Evolutionary conservation across 345 rosid genomes (phyloP).

Genomic region (Populus nigra): DNA sequence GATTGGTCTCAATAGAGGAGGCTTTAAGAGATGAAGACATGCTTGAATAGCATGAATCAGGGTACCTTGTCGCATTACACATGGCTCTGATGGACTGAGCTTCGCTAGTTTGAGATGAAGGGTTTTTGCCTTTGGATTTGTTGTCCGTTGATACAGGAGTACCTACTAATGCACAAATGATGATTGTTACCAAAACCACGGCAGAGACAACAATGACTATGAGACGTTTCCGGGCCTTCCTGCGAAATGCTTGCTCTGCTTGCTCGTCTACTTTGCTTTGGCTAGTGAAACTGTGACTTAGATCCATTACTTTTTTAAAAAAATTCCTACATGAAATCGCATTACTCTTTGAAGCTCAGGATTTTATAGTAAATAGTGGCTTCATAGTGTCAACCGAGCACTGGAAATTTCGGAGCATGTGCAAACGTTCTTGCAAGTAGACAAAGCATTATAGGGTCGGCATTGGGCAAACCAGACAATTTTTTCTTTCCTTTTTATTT

Average conservation of each 20-base stretch:
- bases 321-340: background rate
- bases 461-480: too few relatives aligned
- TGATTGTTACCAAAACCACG: slow-evolving; percentile 8
- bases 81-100: slow-evolving; percentile 16
- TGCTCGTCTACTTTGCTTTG: slow-evolving; percentile 13
- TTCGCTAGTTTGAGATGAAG: background rate
- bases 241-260: slow-evolving; percentile 23
- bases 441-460: too few relatives aligned
- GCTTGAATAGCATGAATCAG: slow-evolving; percentile 30
- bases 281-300: slow-evolving; percentile 12
- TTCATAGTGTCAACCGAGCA: too few relatives aligned
- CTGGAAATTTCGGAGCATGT: too few relatives aligned
- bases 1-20: slow-evolving; percentile 8
- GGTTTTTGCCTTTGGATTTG: background rate
- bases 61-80: slow-evolving; percentile 29
- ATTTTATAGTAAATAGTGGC: background rate
- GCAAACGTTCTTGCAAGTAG: too few relatives aligned
- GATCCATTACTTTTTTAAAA: background rate
- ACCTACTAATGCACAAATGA: slow-evolving; percentile 11
- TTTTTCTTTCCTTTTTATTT: too few relatives aligned
- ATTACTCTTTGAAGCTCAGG: background rate
- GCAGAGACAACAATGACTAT: slow-evolving; percentile 15
- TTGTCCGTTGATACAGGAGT: background rate
- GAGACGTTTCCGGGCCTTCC: slow-evolving; percentile 22
- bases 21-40: slow-evolving; percentile 19